phyloP scores from a whole-genome alignment of 306 rosid species.

The Gynostemma pentaphyllum region DNA sequence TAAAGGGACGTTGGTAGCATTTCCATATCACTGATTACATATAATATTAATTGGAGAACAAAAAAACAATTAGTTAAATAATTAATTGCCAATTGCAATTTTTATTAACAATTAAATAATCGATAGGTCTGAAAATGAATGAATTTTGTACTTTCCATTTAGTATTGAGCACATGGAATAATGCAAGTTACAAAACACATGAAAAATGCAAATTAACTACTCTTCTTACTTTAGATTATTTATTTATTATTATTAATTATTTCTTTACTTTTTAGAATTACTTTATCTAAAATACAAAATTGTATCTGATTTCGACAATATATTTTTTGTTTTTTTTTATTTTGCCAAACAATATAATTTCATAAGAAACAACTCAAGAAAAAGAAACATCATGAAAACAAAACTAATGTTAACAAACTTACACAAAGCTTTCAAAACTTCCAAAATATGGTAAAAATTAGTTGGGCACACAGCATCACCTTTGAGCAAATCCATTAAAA shows the following conservation, averaged over 20 bases:
- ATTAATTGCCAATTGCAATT: background rate
- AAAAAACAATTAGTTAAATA: background rate
- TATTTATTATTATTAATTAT: background rate
- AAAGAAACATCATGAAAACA: too few species aligned
- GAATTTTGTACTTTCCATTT: background rate
- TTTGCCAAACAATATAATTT: too few species aligned
- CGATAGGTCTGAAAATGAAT: background rate
- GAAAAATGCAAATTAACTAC: background rate
- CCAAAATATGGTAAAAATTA: too few species aligned
- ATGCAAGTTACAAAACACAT: background rate
- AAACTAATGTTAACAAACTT: too few species aligned
- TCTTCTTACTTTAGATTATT: background rate
- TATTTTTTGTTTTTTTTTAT: too few species aligned
- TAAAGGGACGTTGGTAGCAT: background rate
- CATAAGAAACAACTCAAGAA: too few species aligned
- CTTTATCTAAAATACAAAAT: background rate
- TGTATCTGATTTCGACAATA: too few species aligned
- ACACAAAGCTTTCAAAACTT: too few species aligned
- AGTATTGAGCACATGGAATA: background rate
- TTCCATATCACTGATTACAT: background rate
- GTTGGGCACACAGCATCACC: too few species aligned
- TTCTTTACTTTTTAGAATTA: background rate
- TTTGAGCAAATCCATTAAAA: too few species aligned
- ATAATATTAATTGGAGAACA: too few species aligned
- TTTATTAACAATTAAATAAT: background rate